Conservation (phyloP, 2,329 filamentous ascomycete species). For the Fusarium staphyleae region DNA sequence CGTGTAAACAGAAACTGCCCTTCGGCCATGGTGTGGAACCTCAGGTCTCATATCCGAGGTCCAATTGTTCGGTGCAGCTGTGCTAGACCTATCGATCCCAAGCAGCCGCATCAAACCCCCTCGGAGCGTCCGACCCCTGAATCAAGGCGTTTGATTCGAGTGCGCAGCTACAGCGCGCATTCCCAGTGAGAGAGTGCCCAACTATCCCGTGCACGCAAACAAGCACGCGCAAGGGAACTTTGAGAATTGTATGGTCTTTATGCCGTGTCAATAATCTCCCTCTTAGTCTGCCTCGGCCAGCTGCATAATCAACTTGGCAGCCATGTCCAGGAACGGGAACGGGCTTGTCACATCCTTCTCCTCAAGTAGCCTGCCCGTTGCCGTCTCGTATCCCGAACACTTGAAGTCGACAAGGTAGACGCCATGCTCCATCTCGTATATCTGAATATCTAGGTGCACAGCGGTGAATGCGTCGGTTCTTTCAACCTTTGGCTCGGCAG, state of each 20-base stretch:
- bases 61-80: neutral
- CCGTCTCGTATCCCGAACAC: slow-evolving; percentile 91
- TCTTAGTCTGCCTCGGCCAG: slow-evolving; percentile 78
- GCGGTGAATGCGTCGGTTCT: slow-evolving; percentile 71
- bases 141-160: neutral
- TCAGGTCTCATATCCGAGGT: neutral
- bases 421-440: slow-evolving; percentile 90
- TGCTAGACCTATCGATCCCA: slow-evolving; percentile 1
- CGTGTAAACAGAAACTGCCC: neutral
- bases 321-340: slow-evolving; percentile 95
- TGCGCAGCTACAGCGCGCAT: neutral
- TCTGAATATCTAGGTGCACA: slow-evolving; percentile 94
- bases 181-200: neutral
- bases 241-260: neutral
- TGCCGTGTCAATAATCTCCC: neutral
- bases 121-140: neutral
- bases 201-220: neutral
- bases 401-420: slow-evolving; percentile 99
- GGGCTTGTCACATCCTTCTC: slow-evolving; percentile 96
- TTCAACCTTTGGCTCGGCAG: slow-evolving; percentile 33
- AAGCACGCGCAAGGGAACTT: neutral
- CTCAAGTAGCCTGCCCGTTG: slow-evolving; percentile 76
- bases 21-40: no score
- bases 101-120: neutral
- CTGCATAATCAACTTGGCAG: slow-evolving; percentile 90